Evolutionary conservation across 805 yeast species (phyloP).

Genomic region (Zygosaccharomyces gambellarensis): DNA sequence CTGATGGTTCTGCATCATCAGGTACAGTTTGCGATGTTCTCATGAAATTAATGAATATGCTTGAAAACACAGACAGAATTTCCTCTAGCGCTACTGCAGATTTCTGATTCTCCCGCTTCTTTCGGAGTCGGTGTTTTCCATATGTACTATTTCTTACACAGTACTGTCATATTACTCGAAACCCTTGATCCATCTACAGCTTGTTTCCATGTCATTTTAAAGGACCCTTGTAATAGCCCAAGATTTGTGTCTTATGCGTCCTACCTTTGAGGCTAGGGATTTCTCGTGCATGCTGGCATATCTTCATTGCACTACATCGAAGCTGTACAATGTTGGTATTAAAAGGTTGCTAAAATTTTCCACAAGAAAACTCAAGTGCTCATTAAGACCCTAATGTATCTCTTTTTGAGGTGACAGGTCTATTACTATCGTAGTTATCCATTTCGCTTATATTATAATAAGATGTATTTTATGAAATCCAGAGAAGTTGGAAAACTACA

Average conservation of each 20-base stretch:
- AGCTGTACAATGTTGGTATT: no score
- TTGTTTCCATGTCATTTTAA: no score
- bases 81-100: background rate
- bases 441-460: background rate
- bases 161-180: background rate
- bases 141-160: background rate
- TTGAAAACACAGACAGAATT: background rate
- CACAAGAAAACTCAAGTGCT: background rate
- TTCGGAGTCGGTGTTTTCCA: background rate
- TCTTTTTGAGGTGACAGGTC: background rate
- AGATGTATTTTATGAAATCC: background rate
- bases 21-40: background rate
- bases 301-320: no score
- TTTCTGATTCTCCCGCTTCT: background rate
- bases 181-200: no score
- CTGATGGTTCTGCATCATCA: slow-evolving; percentile 1
- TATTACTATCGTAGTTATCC: background rate
- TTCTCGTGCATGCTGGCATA: no score
- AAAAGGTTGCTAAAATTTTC: background rate
- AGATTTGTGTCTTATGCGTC: no score
- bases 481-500: slow-evolving; percentile 3
- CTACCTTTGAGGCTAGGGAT: no score
- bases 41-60: background rate
- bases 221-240: no score
- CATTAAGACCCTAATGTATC: background rate